Conservation (phyloP, 1,139 yeast species). For the Pichia sp. region DNA sequence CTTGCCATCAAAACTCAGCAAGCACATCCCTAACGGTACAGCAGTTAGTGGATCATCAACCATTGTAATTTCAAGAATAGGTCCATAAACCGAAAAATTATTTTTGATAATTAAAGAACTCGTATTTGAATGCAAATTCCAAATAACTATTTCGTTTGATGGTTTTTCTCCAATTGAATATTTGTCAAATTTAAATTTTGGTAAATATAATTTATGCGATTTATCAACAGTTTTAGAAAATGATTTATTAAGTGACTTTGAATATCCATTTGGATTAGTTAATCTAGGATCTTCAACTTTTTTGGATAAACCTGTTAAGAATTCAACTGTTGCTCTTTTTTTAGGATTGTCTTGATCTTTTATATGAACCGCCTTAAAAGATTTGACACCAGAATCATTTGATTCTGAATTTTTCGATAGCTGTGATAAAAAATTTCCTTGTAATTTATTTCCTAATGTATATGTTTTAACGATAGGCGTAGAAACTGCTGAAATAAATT, state of each 20-base stretch:
- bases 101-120: conserved; percentile 41
- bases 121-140: conserved; percentile 52
- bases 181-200: conserved; percentile 56
- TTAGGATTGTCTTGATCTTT: conserved; percentile 1
- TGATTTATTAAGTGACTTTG: conserved; percentile 19
- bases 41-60: conserved; percentile 72
- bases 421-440: conserved; percentile 9
- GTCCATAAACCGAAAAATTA: conserved; percentile 61
- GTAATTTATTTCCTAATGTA: conserved; percentile 1
- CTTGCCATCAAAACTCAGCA: conserved; percentile 57
- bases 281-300: conserved; percentile 36
- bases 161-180: conserved; percentile 77
- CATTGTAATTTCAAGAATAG: conserved; percentile 48
- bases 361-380: conserved; percentile 7
- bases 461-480: conserved; percentile 9
- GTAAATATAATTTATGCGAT: conserved; percentile 43
- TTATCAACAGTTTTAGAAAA: conserved; percentile 20
- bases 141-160: conserved; percentile 59
- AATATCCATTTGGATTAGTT: conserved; percentile 3
- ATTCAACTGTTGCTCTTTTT: conserved; percentile 9
- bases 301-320: conserved; percentile 18
- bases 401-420: conserved; percentile 9
- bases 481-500: too few species aligned
- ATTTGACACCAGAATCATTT: conserved; percentile 30
- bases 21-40: conserved; percentile 71